These are phyloP conservation scores for Yamadazyma blattariae DNA, from an alignment of 1,139 yeast genomes.

Conservation along the genomic window DNA sequence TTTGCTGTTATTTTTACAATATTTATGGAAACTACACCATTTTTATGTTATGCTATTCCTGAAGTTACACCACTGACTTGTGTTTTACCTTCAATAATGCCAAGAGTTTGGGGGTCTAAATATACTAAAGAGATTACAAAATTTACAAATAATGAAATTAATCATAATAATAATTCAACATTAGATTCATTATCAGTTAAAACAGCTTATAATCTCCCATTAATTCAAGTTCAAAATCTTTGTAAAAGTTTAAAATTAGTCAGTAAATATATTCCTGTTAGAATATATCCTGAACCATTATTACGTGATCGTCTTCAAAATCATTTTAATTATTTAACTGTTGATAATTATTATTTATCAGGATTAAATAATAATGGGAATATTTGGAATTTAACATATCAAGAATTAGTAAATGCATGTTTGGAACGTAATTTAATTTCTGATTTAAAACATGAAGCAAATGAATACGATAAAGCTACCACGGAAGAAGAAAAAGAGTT, in stretches of 20 bases:
- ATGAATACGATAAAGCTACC: constrained; percentile 12
- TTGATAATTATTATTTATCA: constrained; percentile 49
- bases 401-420: constrained; percentile 47
- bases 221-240: constrained; percentile 31
- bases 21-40: constrained; percentile 64
- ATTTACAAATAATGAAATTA: constrained; percentile 7
- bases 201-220: constrained; percentile 45
- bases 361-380: constrained; percentile 45
- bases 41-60: constrained; percentile 58
- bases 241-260: constrained; percentile 35
- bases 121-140: constrained; percentile 8
- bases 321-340: constrained; percentile 42
- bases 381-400: constrained; percentile 41
- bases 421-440: constrained; percentile 47
- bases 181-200: constrained; percentile 26
- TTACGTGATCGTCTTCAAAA: constrained; percentile 37
- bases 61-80: constrained; percentile 70
- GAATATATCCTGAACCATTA: constrained; percentile 33
- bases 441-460: constrained; percentile 21
- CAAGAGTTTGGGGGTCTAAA: constrained; percentile 30
- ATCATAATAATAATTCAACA: constrained; percentile 13
- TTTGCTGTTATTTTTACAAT: constrained; percentile 58
- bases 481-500: constrained; percentile 13
- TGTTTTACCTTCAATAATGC: constrained; percentile 50
- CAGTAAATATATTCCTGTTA: constrained; percentile 37